These are phyloP conservation scores for Candida sp. DNA, from an alignment of 1,139 yeast species.

Conservation along the genomic window DNA sequence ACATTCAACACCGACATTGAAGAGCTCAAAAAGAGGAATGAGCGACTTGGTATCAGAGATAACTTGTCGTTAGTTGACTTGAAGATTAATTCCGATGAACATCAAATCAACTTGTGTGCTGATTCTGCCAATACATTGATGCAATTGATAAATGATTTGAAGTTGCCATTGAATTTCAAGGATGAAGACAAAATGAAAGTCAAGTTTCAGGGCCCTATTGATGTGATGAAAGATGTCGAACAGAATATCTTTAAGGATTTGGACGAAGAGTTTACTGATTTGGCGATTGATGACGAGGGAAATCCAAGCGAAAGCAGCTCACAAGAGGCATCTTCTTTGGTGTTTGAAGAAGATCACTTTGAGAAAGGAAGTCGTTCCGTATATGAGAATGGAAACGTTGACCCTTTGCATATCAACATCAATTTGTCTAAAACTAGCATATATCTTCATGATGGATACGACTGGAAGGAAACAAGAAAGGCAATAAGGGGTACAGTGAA, in stretches of 20 bases:
- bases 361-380: conserved; percentile 8
- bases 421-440: conserved; percentile 47
- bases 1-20: conserved; percentile 34
- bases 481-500: conserved; percentile 67
- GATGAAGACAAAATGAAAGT: conserved; percentile 61
- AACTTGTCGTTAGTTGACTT: conserved; percentile 40
- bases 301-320: conserved; percentile 11
- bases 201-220: conserved; percentile 34
- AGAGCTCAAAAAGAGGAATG: conserved; percentile 22
- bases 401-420: conserved; percentile 35
- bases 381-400: conserved; percentile 14
- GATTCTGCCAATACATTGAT: conserved; percentile 79
- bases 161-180: conserved; percentile 62
- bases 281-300: conserved; percentile 11
- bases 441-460: conserved; percentile 87
- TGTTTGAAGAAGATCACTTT: conserved; percentile 16
- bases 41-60: conserved; percentile 22
- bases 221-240: conserved; percentile 55
- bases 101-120: conserved; percentile 71
- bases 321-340: conserved; percentile 9
- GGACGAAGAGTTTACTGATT: conserved; percentile 12
- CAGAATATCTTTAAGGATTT: conserved; percentile 16
- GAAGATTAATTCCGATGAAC: conserved; percentile 52
- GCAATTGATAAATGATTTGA: conserved; percentile 73
- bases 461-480: conserved; percentile 82